Conservation (phyloP, 1,284 basidiomycete genomes). For the Ceratobasidium theobromae region DNA sequence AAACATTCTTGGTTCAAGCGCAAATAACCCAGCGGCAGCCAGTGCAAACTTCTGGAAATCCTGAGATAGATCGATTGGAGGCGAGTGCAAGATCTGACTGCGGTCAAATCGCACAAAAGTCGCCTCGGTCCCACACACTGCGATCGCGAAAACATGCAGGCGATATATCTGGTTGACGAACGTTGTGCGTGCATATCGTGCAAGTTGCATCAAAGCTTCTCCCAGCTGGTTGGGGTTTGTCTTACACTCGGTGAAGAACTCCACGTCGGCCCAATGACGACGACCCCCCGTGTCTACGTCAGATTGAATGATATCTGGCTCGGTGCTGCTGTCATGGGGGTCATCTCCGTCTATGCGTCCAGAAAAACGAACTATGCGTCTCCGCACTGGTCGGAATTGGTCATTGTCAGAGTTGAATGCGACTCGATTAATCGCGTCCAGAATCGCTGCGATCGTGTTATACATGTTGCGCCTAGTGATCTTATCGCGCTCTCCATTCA, state of each 20-base stretch:
- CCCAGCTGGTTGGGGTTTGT: not conserved
- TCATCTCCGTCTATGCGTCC: not conserved
- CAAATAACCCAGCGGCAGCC: not conserved
- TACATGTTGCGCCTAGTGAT: no score
- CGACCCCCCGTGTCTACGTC: not conserved
- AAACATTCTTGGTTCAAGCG: not conserved
- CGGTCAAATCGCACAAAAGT: not conserved
- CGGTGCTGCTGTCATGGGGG: not conserved
- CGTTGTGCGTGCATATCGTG: slow-evolving; percentile 15
- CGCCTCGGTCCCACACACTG: not conserved
- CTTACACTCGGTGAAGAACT: slow-evolving; percentile 12
- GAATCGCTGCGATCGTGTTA: not conserved
- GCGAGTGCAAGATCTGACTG: not conserved
- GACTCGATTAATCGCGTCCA: not conserved
- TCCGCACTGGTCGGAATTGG: not conserved
- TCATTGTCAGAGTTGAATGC: not conserved
- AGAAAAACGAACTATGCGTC: not conserved
- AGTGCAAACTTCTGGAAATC: not conserved
- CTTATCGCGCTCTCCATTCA: not conserved
- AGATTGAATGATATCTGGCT: slow-evolving; percentile 2
- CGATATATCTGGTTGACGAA: slow-evolving; percentile 4
- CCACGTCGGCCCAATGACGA: slow-evolving; percentile 7
- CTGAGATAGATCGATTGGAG: not conserved
- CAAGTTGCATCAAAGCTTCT: slow-evolving; percentile 1
- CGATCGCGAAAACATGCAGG: not conserved